Conservation (phyloP, 148 eudicot species). For the Vaccinium darrowii region DNA sequence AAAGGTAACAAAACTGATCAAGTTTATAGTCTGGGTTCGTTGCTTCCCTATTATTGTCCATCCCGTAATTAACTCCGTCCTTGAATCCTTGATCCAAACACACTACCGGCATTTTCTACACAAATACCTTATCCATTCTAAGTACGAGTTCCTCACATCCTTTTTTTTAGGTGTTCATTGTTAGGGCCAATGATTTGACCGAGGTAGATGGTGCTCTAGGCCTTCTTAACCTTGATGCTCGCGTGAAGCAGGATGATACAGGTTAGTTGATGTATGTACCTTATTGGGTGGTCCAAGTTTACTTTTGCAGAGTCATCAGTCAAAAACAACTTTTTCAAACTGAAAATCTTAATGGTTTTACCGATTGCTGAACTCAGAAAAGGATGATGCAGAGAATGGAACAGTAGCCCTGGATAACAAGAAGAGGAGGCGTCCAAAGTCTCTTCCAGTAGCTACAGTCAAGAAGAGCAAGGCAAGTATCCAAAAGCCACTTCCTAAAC, state of each 20-base stretch:
- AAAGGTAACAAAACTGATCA: background rate
- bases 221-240: slow-evolving; percentile 32
- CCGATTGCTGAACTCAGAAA: background rate
- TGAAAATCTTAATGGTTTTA: background rate
- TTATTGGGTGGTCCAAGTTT: background rate
- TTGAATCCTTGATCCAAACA: background rate
- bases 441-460: slow-evolving; percentile 20
- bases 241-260: slow-evolving; percentile 23
- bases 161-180: slow-evolving; percentile 42
- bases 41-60: background rate
- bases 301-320: background rate
- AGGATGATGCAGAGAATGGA: slow-evolving; percentile 11
- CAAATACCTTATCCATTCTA: background rate
- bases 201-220: slow-evolving; percentile 44
- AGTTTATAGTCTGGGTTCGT: background rate
- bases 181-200: slow-evolving; percentile 43
- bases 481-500: slow-evolving; percentile 14
- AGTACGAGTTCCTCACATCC: background rate
- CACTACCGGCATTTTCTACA: background rate
- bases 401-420: slow-evolving; percentile 16
- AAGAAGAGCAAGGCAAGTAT: slow-evolving; percentile 22
- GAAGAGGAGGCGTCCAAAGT: slow-evolving; percentile 32
- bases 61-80: background rate
- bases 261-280: slow-evolving; percentile 24
- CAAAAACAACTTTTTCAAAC: background rate